phyloP scores from a whole-genome alignment of 2,329 filamentous ascomycete species.

The Colletotrichum costaricense region DNA sequence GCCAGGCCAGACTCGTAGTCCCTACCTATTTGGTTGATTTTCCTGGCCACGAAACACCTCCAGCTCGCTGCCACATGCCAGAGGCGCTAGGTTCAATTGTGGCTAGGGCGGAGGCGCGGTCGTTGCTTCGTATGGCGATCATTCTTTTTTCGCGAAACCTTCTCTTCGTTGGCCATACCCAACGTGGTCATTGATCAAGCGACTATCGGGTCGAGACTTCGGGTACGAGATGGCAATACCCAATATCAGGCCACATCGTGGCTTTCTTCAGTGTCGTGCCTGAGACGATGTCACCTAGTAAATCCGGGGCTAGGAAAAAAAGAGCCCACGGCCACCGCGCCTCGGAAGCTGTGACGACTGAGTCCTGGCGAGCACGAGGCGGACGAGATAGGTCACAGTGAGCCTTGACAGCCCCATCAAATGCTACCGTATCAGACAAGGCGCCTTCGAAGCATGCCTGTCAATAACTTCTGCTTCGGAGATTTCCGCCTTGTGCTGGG shows the following conservation, averaged over 20 bases:
- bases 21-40: neutral
- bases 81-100: neutral
- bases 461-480: neutral
- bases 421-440: constrained; percentile 21
- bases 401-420: neutral
- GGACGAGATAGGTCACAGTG: neutral
- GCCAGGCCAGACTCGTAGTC: neutral
- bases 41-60: neutral
- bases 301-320: neutral
- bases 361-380: neutral
- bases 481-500: neutral
- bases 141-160: neutral
- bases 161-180: neutral
- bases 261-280: constrained; percentile 14
- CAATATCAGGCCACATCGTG: neutral
- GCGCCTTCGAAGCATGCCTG: constrained; percentile 18
- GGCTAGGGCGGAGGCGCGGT: neutral
- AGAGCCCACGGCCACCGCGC: too few relatives aligned
- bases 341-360: neutral
- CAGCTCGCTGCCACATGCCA: neutral
- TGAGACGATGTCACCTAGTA: constrained; percentile 12
- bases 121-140: neutral
- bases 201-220: neutral
- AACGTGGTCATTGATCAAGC: neutral
- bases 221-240: neutral